Base-by-base conservation (phyloP, 2,329 filamentous ascomycete genomes). In the Colletotrichum sp. region DNA sequence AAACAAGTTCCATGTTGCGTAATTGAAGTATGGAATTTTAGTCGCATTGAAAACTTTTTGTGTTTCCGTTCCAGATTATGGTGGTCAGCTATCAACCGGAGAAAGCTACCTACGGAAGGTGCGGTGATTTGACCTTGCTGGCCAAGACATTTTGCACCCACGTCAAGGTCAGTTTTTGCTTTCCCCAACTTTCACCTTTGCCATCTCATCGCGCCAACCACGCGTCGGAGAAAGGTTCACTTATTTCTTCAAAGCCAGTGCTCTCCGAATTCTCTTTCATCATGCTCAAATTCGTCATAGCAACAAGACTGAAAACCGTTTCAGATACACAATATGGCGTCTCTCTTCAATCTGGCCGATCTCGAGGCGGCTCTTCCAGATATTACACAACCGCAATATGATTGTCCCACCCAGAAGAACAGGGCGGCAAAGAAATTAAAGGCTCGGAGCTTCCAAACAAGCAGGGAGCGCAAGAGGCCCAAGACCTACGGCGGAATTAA, bases 271-370 rank as follows among this genome's bases (percentile, higher is more conserved):
- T 47, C 11, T n/a, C 43, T 51, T n/a, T n/a, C 2, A 24, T 21
- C 38, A 51, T 3, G 0, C 43, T 5, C 43, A 51, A 24, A 11
- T 51, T 3, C 3, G 0, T 24, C 4, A 21, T 21, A 21, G 2
- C n/a, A 51, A 47, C 11, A 5, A 51, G 4, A 5, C 43, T 11
- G 43, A 13, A 24, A 0, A 3, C 4, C 0, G 0, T 51, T 51
- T 51, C 43, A 51, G 11, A 8, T n/a, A 47, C 3, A 51, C 12
- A 21, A 3, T n/a, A 51, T 51, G 43, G 2, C 43, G 43, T 51
- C 43, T 2, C 43, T 51, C n/a, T 51, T 51, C 3, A 51, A 51
- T 51, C n/a, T 51, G 43, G 43, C 43, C n/a, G 43, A 51, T 51
- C 43, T 51, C 3, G n/a, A 51, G 43, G 11, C 43, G 2, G 43